Percentiles rank a stretch among this genome's conserved stretches.
Evolutionary conservation across 2,329 filamentous ascomycete genomes (phyloP).

Genomic region (Alternaria hordeiaustralica): DNA sequence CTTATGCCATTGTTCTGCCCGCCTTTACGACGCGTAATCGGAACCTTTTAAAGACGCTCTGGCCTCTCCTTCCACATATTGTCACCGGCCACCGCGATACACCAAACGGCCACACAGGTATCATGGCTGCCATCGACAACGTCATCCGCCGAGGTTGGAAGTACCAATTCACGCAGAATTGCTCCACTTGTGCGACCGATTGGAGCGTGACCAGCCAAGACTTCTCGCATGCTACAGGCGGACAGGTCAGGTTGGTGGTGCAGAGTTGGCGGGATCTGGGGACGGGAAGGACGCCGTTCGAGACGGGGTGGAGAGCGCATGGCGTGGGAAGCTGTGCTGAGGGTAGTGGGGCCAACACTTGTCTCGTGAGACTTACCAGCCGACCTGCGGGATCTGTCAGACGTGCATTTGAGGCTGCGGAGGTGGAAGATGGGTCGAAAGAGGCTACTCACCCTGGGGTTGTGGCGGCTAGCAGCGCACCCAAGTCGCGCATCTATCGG

Average conservation of each 20-base stretch:
- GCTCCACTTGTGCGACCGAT: conserved; percentile 34
- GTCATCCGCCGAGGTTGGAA: conserved; percentile 24
- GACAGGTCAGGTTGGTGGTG: conserved; percentile 22
- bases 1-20: conserved; percentile 25
- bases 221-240: conserved; percentile 13
- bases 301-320: conserved; percentile 36
- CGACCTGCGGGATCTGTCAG: conserved; percentile 23
- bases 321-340: conserved; percentile 17
- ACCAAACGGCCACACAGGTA: conserved; percentile 28
- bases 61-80: conserved; percentile 32
- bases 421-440: not conserved
- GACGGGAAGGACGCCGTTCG: conserved; percentile 30
- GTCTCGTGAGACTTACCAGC: conserved; percentile 7
- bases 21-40: conserved; percentile 10
- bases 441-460: not conserved
- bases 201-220: conserved; percentile 22
- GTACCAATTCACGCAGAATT: conserved; percentile 25
- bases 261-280: conserved; percentile 38
- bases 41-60: conserved; percentile 20
- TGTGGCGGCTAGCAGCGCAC: not conserved
- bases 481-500: conserved; percentile 10
- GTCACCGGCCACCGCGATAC: conserved; percentile 35
- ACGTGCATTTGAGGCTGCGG: conserved; percentile 25
- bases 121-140: conserved; percentile 30
- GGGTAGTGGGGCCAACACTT: not conserved